A percentile compares a stretch with the other conserved stretches of the same genome.
Conservation (phyloP, 345 rosid genomes). For the Clarkia xantiana region DNA sequence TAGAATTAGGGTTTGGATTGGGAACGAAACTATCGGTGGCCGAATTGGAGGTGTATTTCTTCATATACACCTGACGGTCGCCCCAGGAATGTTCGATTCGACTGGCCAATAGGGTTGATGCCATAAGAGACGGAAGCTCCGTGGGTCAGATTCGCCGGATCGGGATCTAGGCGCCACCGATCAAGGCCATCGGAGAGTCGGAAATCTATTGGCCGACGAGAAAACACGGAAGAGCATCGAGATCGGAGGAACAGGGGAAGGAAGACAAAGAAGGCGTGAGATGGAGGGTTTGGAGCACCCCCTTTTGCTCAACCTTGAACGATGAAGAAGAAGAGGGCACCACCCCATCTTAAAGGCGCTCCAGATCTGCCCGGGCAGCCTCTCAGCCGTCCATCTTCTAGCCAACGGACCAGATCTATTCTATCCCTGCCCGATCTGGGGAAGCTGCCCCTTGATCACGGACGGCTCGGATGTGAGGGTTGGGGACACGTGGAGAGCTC, state of each 20-base stretch:
- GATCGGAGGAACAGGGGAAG: not conserved
- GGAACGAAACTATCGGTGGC: slow-evolving; percentile 1
- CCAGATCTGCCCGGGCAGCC: slow-evolving; percentile 27
- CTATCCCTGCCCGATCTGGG: slow-evolving; percentile 10
- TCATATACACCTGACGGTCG: slow-evolving; percentile 19
- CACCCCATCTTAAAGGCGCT: slow-evolving; percentile 24
- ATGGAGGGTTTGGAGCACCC: slow-evolving; percentile 11
- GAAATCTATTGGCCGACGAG: too few species aligned
- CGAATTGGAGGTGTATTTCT: slow-evolving; percentile 12
- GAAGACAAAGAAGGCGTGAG: not conserved
- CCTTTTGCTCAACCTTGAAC: slow-evolving; percentile 6
- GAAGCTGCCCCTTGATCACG: slow-evolving; percentile 3
- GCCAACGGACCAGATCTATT: slow-evolving; percentile 14
- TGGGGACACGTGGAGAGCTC: not conserved
- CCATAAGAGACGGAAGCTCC: slow-evolving; percentile 10
- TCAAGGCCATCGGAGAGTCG: not conserved
- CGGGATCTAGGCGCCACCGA: slow-evolving; percentile 10
- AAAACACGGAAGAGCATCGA: not conserved
- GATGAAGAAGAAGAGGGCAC: slow-evolving; percentile 8
- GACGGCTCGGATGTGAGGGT: slow-evolving; percentile 7
- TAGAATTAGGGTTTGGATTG: slow-evolving; percentile 10
- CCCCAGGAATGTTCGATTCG: slow-evolving; percentile 27
- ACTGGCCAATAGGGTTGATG: slow-evolving; percentile 21
- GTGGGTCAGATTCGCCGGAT: slow-evolving; percentile 1
- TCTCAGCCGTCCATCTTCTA: slow-evolving; percentile 13